Evolutionary conservation across 2,329 filamentous ascomycete genomes (phyloP).

Genomic region (Fonsecaea erecta): DNA sequence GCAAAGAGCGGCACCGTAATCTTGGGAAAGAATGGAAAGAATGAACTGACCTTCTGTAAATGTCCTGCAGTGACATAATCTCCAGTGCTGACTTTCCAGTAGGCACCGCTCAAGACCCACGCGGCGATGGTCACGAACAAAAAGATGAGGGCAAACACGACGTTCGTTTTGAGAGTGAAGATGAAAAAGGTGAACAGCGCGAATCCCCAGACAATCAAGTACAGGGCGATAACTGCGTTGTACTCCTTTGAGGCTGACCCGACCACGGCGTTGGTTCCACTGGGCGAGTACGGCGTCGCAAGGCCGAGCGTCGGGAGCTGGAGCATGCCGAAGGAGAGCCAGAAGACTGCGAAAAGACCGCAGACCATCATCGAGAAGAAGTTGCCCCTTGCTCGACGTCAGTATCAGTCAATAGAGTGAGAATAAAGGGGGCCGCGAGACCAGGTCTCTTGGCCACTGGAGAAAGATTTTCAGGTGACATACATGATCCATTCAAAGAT

Average conservation of each 20-base stretch:
- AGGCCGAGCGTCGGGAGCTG: constrained; percentile 35
- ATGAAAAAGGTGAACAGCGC: constrained; percentile 37
- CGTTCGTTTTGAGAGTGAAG: constrained; percentile 37
- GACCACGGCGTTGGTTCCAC: constrained; percentile 27
- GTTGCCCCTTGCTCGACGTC: constrained; percentile 21
- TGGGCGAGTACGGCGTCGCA: constrained; percentile 30
- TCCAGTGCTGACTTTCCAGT: constrained; percentile 36
- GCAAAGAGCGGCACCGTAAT: neutral
- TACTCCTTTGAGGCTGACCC: constrained; percentile 30
- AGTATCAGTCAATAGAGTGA: neutral
- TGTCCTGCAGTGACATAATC: constrained; percentile 29
- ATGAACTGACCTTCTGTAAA: constrained; percentile 34
- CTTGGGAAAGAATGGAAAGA: neutral
- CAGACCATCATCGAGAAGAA: constrained; percentile 38
- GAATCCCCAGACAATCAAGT: constrained; percentile 37
- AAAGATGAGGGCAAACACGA: constrained; percentile 35
- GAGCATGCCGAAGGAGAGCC: constrained; percentile 36
- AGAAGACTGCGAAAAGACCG: constrained; percentile 36
- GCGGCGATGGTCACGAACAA: constrained; percentile 32
- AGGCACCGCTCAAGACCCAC: constrained; percentile 36
- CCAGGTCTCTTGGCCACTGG: neutral
- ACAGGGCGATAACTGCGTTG: constrained; percentile 36
- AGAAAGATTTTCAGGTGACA: neutral
- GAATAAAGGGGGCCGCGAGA: neutral
- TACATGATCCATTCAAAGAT: constrained; percentile 37